Evolutionary conservation across 495 filamentous ascomycete genomes (phyloP).

Genomic region (Talaromyces stipitatus): DNA sequence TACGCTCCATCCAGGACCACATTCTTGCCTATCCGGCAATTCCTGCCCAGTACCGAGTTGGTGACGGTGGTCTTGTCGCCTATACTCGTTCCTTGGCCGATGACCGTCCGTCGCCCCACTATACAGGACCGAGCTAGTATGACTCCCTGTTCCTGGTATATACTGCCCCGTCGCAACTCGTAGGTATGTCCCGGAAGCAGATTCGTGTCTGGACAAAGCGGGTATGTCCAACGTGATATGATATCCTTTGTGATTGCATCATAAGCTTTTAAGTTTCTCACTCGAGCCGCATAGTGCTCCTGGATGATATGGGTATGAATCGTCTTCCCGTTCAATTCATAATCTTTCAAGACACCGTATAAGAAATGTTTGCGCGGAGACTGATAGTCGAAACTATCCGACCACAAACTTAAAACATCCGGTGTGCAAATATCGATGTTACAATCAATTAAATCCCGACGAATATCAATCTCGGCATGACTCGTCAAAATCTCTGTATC

Average conservation of each 20-base stretch:
- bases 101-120: slow-evolving; percentile 55
- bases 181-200: slow-evolving; percentile 69
- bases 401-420: slow-evolving; percentile 89
- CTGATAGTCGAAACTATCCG: slow-evolving; percentile 96
- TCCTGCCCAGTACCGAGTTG: slow-evolving; percentile 71
- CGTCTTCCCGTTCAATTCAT: slow-evolving; percentile 91
- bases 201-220: slow-evolving; percentile 88
- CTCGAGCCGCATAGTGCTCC: slow-evolving; percentile 71
- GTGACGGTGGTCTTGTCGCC: slow-evolving; percentile 60
- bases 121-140: slow-evolving; percentile 64
- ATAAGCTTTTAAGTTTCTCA: slow-evolving; percentile 79
- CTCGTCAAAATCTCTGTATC: slow-evolving; percentile 63
- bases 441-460: slow-evolving; percentile 86
- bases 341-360: slow-evolving; percentile 88
- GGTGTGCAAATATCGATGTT: slow-evolving; percentile 97
- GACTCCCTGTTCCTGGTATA: slow-evolving; percentile 66
- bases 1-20: slow-evolving; percentile 74
- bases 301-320: slow-evolving; percentile 84
- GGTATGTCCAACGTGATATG: slow-evolving; percentile 83
- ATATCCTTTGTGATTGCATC: slow-evolving; percentile 86
- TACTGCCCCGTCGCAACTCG: slow-evolving; percentile 51
- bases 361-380: slow-evolving; percentile 81
- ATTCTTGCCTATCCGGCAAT: slow-evolving; percentile 78
- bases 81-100: slow-evolving; percentile 71
- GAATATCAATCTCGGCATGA: slow-evolving; percentile 65